These are phyloP conservation scores for Endoconidiophora laricicola DNA, from an alignment of 2,329 filamentous ascomycete species.

Conservation along the genomic window DNA sequence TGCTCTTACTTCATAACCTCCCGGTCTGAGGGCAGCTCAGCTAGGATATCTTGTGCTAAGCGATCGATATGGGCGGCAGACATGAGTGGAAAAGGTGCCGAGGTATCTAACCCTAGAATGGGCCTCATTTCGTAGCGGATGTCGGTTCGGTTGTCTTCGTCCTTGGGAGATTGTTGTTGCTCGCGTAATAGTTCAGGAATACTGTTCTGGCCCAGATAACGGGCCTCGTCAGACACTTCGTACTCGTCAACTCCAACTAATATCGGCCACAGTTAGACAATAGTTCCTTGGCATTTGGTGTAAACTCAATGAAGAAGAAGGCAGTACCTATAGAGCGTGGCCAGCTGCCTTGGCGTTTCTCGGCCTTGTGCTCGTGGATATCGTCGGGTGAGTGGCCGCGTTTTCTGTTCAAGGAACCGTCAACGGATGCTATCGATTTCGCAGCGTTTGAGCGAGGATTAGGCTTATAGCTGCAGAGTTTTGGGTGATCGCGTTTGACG, in stretches of 20 bases:
- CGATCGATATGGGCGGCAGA: constrained; percentile 43
- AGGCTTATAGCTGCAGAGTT: constrained; percentile 50
- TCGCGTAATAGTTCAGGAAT: constrained; percentile 49
- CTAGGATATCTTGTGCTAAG: constrained; percentile 42
- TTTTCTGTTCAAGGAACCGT: constrained; percentile 19
- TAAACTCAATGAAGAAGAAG: background rate
- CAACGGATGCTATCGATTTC: constrained; percentile 11
- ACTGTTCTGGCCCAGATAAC: constrained; percentile 51
- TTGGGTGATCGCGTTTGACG: constrained; percentile 46
- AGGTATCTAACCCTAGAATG: constrained; percentile 48
- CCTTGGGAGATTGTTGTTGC: constrained; percentile 34
- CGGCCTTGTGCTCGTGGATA: constrained; percentile 18
- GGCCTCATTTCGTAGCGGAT: constrained; percentile 50
- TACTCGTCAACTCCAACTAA: constrained; percentile 29
- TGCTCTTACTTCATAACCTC: constrained; percentile 47
- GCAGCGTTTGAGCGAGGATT: constrained; percentile 25
- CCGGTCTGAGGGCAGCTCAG: constrained; percentile 44
- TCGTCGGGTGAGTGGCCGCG: constrained; percentile 28
- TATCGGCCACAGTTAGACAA: constrained; percentile 4
- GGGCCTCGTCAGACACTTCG: constrained; percentile 35
- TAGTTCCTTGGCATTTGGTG: background rate
- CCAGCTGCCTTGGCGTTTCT: constrained; percentile 26
- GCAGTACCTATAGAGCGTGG: constrained; percentile 24
- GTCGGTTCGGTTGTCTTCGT: constrained; percentile 35
- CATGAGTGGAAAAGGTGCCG: constrained; percentile 51